phyloP scores from a whole-genome alignment of 305 asterid genomes.

The Solanum chacoense region DNA sequence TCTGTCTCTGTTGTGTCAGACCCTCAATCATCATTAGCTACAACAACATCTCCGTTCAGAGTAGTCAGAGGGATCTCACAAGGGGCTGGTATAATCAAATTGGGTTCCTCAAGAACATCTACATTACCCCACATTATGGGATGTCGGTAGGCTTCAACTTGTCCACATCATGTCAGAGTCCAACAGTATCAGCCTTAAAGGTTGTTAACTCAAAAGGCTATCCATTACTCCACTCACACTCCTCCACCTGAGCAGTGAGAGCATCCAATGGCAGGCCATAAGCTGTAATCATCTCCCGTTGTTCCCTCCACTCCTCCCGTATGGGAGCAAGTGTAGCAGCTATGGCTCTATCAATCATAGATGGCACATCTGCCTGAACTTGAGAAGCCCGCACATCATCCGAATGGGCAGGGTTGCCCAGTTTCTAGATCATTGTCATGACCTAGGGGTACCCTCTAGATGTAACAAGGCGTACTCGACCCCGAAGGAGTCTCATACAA shows the following conservation, averaged over 20 bases:
- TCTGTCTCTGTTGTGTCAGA: background rate
- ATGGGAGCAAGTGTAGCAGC: background rate
- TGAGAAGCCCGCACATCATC: rapidly evolving
- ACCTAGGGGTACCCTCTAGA: background rate
- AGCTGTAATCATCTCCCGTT: background rate
- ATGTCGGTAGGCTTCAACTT: rapidly evolving
- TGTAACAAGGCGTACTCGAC: too few relatives aligned
- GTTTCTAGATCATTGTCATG: background rate
- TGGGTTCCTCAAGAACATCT: background rate
- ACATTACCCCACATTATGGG: background rate
- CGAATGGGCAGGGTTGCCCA: background rate
- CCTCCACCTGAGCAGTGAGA: too few relatives aligned
- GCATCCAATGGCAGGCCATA: background rate
- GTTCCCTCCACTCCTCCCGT: background rate
- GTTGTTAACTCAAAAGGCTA: background rate
- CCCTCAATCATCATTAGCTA: too few relatives aligned
- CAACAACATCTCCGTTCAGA: too few relatives aligned
- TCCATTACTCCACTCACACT: background rate
- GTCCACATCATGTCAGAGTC: background rate
- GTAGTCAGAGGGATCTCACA: too few relatives aligned
- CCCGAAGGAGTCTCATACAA: too few relatives aligned
- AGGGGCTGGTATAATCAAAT: too few relatives aligned
- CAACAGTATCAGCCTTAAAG: background rate
- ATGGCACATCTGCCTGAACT: background rate
- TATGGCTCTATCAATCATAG: background rate